A percentile compares a stretch with the other conserved stretches of the same genome.
Evolutionary conservation across 2,329 filamentous ascomycete species (phyloP).

Genomic region (Dichotomopilus funicola): DNA sequence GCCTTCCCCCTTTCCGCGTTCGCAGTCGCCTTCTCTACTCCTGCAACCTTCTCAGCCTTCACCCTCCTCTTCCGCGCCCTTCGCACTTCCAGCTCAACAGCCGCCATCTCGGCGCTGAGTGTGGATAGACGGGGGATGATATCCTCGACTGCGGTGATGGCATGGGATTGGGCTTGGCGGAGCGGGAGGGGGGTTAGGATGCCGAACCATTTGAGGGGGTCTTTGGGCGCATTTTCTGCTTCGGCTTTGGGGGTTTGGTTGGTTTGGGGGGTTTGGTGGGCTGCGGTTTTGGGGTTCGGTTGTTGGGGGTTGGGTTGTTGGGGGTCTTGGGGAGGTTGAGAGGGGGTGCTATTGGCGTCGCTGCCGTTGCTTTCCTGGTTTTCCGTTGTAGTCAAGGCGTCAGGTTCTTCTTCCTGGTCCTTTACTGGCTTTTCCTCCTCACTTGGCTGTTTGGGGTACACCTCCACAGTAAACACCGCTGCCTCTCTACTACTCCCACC

Average conservation of each 20-base stretch:
- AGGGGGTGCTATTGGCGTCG: too few species aligned
- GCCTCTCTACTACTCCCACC: too few species aligned
- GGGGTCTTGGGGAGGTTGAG: too few species aligned
- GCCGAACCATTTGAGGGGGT: slow-evolving; percentile 56
- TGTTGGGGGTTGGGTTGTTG: neutral
- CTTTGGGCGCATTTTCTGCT: slow-evolving; percentile 27
- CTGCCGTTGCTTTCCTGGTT: too few species aligned
- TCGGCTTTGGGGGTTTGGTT: slow-evolving; percentile 1
- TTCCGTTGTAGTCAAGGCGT: too few species aligned
- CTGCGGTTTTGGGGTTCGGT: too few species aligned
- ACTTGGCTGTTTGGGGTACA: neutral
- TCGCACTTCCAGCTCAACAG: slow-evolving; percentile 63
- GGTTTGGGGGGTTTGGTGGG: too few species aligned
- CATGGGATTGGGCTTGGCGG: slow-evolving; percentile 52
- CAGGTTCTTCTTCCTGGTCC: neutral
- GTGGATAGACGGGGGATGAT: slow-evolving; percentile 52
- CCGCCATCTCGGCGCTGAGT: slow-evolving; percentile 53
- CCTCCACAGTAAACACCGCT: slow-evolving; percentile 3
- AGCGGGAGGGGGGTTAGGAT: slow-evolving; percentile 47
- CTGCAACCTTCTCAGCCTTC: slow-evolving; percentile 38
- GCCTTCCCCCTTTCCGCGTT: neutral
- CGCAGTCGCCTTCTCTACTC: slow-evolving; percentile 15
- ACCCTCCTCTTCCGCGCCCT: slow-evolving; percentile 50
- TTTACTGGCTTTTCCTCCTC: neutral
- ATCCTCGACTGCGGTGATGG: slow-evolving; percentile 49